Percentiles rank a stretch among this genome's conserved stretches.
Conservation (phyloP, 495 filamentous ascomycete genomes). For the Lepidopterella palustris region DNA sequence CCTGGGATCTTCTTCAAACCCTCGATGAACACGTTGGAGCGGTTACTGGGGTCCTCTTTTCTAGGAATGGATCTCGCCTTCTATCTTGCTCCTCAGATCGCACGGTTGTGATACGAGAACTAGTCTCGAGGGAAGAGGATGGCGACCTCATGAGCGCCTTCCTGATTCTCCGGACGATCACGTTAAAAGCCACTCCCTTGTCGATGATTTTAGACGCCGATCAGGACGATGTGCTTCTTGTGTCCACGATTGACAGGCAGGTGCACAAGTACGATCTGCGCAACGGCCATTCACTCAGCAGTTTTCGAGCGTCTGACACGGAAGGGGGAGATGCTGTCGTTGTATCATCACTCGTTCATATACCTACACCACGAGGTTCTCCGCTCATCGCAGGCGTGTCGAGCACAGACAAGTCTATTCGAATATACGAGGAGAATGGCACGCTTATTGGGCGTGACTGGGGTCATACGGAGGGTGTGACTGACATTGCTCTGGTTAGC, state of each 20-base stretch:
- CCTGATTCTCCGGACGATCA: constrained; percentile 65
- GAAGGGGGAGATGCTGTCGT: constrained; percentile 74
- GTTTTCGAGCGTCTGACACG: constrained; percentile 75
- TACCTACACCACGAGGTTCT: constrained; percentile 32
- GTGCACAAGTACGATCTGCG: constrained; percentile 68
- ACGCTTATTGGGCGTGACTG: constrained; percentile 77
- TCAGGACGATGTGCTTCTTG: constrained; percentile 49
- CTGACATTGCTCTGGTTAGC: constrained; percentile 62
- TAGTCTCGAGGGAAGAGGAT: constrained; percentile 60
- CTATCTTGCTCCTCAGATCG: constrained; percentile 86
- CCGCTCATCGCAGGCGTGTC: constrained; percentile 73
- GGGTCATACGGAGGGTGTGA: constrained; percentile 89
- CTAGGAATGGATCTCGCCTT: constrained; percentile 58
- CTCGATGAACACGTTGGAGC: constrained; percentile 72
- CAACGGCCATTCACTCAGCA: constrained; percentile 60
- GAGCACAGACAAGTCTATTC: constrained; percentile 88
- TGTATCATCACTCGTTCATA: constrained; percentile 61
- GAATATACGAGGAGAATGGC: constrained; percentile 78
- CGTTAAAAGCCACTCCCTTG: constrained; percentile 75
- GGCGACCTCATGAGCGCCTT: constrained; percentile 67
- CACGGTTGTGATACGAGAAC: constrained; percentile 69
- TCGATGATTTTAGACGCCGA: constrained; percentile 67
- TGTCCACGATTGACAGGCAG: constrained; percentile 78
- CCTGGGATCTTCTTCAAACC: constrained; percentile 61
- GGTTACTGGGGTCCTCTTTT: constrained; percentile 57